phyloP scores from a whole-genome alignment of 306 rosid species.

The Mimosa pudica region DNA sequence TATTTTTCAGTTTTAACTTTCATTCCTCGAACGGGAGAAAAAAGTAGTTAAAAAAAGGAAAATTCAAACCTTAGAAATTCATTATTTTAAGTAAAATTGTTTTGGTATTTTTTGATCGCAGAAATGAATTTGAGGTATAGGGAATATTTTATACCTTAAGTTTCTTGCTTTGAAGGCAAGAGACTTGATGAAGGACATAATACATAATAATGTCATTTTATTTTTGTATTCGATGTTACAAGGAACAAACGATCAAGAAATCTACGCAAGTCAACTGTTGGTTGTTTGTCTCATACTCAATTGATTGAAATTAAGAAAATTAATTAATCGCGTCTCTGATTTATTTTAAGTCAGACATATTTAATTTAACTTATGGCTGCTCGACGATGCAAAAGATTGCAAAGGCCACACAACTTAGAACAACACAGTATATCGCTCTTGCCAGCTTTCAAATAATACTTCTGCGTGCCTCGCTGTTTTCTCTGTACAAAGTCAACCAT shows the following conservation, averaged over 20 bases:
- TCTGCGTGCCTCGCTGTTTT: constrained; percentile 48
- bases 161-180: not conserved
- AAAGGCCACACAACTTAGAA: not conserved
- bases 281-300: constrained; percentile 1
- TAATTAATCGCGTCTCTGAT: not conserved
- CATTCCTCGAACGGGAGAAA: too few species aligned
- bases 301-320: not conserved
- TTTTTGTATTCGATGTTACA: not conserved
- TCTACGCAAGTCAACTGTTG: not conserved
- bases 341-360: not conserved
- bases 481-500: constrained; percentile 36
- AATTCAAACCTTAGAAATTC: too few species aligned
- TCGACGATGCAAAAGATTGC: not conserved
- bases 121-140: too few species aligned
- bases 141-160: not conserved
- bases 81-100: too few species aligned
- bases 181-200: not conserved
- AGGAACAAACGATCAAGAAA: not conserved
- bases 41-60: too few species aligned
- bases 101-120: too few species aligned
- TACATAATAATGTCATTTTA: constrained; percentile 18
- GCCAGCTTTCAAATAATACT: constrained; percentile 66
- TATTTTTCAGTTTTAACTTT: too few species aligned
- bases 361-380: not conserved
- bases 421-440: not conserved